Evolutionary conservation across 495 filamentous ascomycete genomes (phyloP), one percentile per base, ranked within the genome.

Genomic region (Daldinia bambusicola): DNA sequence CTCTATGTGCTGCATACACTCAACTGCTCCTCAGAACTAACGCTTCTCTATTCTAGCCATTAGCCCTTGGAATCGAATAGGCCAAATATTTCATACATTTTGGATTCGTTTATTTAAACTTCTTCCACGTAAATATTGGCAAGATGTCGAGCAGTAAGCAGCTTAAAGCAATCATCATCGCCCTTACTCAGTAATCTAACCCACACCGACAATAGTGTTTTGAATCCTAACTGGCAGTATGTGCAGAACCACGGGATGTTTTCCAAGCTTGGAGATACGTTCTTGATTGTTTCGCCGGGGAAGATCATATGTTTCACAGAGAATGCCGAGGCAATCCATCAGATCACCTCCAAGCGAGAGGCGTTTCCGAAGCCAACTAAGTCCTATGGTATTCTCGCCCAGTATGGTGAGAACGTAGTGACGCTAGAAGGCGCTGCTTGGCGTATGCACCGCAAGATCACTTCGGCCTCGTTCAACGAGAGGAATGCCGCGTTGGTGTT

Each of bases 401-500:
- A 91, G 51, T 92, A 87, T 72, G 90, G 90, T 31, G 76, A 79
- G 12, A 93, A 90, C 72, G 82, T 93, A 4, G 81, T 92, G 26
- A 86, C 84, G 0, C 85, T 88, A 10, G 90, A 92, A 72, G 90
- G 89, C 16, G 69, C 81, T 14, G 53, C 80, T 8, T 93, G 91
- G 90, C 82, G 88, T 55, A 81, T 85, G 76, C 90, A 93, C 75
- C 84, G 90, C 55, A 91, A 90, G 76, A 84, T 90, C 20, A 89
- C 88, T 0, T 84, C 87, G 31, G 87, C 89, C 20, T 86, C 87
- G 20, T 93, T 93, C 76, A 88, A 88, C 52, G 90, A 92, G 80
- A 90, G 84, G 80, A 92, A 92, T 77, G 90, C 90, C 58, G 84
- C 84, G 3, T 66, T 89, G 55, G 89, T 91, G 2, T 92, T 90